Conservation (phyloP, 164 flowering plant genomes). For the Piper betle region DNA sequence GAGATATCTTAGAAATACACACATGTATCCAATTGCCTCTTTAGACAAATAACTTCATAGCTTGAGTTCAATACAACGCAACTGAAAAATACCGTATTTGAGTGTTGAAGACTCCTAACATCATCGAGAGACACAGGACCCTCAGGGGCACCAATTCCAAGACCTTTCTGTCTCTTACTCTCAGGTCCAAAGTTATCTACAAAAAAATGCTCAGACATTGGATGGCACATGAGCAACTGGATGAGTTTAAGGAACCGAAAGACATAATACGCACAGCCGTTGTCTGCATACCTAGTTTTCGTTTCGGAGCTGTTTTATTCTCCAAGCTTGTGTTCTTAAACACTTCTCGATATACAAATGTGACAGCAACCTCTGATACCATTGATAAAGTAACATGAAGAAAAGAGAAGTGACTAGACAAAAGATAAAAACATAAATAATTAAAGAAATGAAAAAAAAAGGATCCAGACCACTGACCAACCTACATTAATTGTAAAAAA, state of each 20-base stretch:
- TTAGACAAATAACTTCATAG: not conserved
- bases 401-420: not conserved
- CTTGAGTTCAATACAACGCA: not conserved
- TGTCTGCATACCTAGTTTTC: slow-evolving; percentile 60
- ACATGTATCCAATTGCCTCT: not conserved
- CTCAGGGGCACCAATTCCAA: slow-evolving; percentile 89
- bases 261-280: not conserved
- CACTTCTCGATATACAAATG: slow-evolving; percentile 84
- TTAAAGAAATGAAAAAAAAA: no score
- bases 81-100: slow-evolving; percentile 55
- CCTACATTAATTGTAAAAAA: no score
- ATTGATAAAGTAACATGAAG: slow-evolving; percentile 4
- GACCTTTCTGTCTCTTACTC: slow-evolving; percentile 69
- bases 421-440: no score
- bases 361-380: slow-evolving; percentile 55
- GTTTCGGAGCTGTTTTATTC: slow-evolving; percentile 36
- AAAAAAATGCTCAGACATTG: not conserved
- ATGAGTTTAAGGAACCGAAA: not conserved
- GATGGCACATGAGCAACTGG: not conserved
- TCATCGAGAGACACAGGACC: slow-evolving; percentile 97
- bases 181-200: slow-evolving; percentile 50
- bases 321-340: slow-evolving; percentile 11
- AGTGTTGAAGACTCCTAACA: slow-evolving; percentile 84
- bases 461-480: no score
- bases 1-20: not conserved